phyloP scores from a whole-genome alignment of 495 filamentous ascomycete species.

The Neurospora africana region DNA sequence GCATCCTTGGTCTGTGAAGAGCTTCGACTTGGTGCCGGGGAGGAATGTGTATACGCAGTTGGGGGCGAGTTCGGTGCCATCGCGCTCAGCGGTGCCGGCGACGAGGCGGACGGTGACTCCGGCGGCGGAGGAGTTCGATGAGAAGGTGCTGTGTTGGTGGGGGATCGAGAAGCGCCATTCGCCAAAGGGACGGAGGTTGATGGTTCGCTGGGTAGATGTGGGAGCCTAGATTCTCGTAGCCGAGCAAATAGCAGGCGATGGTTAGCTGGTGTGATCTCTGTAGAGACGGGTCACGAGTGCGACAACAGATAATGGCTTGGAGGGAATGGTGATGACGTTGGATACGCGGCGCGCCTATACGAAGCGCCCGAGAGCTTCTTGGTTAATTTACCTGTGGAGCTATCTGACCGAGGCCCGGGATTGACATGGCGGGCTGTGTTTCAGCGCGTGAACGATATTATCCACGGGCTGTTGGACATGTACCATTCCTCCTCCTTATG shows the following conservation, averaged over 20 bases:
- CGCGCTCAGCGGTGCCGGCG: conserved; percentile 81
- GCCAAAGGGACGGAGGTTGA: conserved; percentile 36
- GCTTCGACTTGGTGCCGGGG: conserved; percentile 68
- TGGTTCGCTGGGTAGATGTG: conserved; percentile 17
- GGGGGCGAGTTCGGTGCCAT: conserved; percentile 85
- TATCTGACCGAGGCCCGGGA: conserved; percentile 44
- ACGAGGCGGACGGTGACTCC: conserved; percentile 45
- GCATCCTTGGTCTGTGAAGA: conserved; percentile 88
- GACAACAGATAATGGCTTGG: not conserved
- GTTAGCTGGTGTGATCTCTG: not conserved
- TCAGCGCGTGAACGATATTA: not conserved
- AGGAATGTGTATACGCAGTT: conserved; percentile 78
- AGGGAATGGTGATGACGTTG: not conserved
- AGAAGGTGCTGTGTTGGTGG: conserved; percentile 39
- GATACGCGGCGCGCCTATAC: not conserved
- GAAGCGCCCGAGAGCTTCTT: not conserved
- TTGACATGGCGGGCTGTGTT: conserved; percentile 18
- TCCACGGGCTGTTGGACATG: not conserved
- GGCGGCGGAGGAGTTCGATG: conserved; percentile 2
- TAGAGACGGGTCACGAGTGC: not conserved
- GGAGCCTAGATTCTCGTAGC: not conserved
- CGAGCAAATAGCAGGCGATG: not conserved
- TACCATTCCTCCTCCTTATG: not conserved
- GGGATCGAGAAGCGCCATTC: conserved; percentile 94
- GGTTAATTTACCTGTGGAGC: conserved; percentile 25